Percentiles rank a stretch among this genome's conserved stretches.
phyloP scores from a whole-genome alignment of 73 alveolate genomes.

The Stentor coeruleus region DNA sequence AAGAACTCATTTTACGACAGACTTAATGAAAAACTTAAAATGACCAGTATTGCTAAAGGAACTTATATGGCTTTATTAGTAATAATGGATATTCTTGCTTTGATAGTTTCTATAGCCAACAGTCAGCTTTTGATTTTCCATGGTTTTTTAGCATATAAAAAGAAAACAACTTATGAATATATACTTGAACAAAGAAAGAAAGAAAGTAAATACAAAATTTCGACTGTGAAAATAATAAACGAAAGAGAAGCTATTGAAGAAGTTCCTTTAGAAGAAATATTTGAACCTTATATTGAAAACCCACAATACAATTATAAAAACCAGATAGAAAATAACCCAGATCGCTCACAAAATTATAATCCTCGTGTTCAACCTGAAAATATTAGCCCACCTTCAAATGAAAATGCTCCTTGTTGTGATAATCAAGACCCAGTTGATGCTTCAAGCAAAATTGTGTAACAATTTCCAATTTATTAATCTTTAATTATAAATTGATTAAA shows the following conservation, averaged over 20 bases:
- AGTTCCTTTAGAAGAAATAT: conserved; percentile 26
- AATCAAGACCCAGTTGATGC: no score
- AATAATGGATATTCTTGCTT: not conserved
- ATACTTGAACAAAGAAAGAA: not conserved
- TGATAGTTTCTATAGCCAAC: not conserved
- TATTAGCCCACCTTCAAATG: no score
- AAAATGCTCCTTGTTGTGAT: no score
- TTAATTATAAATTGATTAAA: no score
- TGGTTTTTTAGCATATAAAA: not conserved
- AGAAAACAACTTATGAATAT: conserved; percentile 3
- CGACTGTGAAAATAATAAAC: not conserved
- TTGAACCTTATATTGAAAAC: conserved; percentile 17
- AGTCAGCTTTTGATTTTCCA: not conserved
- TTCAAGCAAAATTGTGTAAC: no score
- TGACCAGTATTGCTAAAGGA: not conserved
- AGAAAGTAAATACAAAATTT: not conserved
- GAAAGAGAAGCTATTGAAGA: conserved; percentile 1
- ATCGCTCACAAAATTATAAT: no score
- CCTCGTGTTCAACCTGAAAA: no score
- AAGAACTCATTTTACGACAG: not conserved
- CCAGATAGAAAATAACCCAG: no score
- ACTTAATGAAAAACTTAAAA: not conserved
- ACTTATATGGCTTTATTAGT: not conserved
- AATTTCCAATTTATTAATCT: no score
- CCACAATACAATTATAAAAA: not conserved